Percentiles rank a stretch among this genome's conserved stretches.
These are phyloP conservation scores for Tolypocladium album DNA, from an alignment of 2,329 filamentous ascomycete genomes.

Conservation along the genomic window DNA sequence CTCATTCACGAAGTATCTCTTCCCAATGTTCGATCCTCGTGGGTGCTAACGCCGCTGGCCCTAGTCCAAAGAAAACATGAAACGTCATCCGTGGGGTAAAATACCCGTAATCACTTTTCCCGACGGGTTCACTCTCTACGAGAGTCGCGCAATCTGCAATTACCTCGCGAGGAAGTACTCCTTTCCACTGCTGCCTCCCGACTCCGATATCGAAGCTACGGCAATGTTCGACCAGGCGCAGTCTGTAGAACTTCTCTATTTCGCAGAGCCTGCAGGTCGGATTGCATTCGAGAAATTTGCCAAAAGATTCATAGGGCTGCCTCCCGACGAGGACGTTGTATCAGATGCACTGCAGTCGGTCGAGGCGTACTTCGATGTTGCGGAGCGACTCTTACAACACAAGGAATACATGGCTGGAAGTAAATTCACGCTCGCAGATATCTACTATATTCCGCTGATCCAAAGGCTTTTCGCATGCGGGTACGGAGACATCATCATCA, in stretches of 20 bases:
- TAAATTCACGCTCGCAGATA: slow-evolving; percentile 31
- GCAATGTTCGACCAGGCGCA: slow-evolving; percentile 34
- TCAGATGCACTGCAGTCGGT: slow-evolving; percentile 23
- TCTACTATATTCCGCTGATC: slow-evolving; percentile 35
- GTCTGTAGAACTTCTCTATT: slow-evolving; percentile 29
- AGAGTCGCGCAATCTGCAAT: slow-evolving; percentile 35
- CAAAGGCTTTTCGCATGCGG: slow-evolving; percentile 29
- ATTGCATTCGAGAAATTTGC: slow-evolving; percentile 34
- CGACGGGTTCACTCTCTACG: slow-evolving; percentile 31
- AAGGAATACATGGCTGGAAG: slow-evolving; percentile 33
- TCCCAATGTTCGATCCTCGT: no score
- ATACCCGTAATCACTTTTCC: slow-evolving; percentile 26
- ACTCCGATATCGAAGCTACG: slow-evolving; percentile 25
- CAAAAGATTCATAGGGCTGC: slow-evolving; percentile 30
- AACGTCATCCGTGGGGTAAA: slow-evolving; percentile 31
- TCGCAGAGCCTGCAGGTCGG: slow-evolving; percentile 29
- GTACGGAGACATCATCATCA: slow-evolving; percentile 22
- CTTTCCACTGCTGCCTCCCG: slow-evolving; percentile 29
- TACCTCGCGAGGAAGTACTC: slow-evolving; percentile 33
- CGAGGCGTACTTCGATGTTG: slow-evolving; percentile 30
- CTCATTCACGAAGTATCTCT: no score
- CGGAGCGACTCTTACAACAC: slow-evolving; percentile 25
- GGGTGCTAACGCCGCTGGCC: neutral
- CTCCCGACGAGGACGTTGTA: slow-evolving; percentile 28
- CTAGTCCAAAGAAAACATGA: slow-evolving; percentile 24